phyloP scores from a whole-genome alignment of 1,139 yeast genomes.

The Protomyces gravidus region DNA sequence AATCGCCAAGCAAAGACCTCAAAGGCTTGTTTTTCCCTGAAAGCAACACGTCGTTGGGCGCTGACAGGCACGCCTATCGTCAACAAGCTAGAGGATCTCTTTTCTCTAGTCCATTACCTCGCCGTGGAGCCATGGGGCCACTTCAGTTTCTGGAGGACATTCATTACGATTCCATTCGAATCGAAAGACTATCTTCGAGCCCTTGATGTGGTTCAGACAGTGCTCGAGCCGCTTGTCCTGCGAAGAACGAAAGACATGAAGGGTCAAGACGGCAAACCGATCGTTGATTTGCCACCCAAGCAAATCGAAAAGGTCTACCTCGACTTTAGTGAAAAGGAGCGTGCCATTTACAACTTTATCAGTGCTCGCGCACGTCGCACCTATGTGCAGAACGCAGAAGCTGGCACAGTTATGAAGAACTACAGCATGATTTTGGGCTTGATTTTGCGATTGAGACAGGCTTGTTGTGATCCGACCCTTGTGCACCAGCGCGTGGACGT shows the following conservation, averaged over 20 bases:
- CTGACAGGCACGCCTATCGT: slow-evolving; percentile 94
- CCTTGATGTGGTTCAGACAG: slow-evolving; percentile 74
- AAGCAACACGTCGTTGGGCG: slow-evolving; percentile 71
- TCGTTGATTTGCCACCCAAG: slow-evolving; percentile 75
- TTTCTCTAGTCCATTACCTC: slow-evolving; percentile 68
- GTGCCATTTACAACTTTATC: slow-evolving; percentile 62
- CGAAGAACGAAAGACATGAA: slow-evolving; percentile 86
- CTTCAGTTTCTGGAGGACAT: slow-evolving; percentile 82
- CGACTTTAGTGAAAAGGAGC: slow-evolving; percentile 63
- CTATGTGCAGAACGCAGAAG: slow-evolving; percentile 57
- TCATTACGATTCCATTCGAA: slow-evolving; percentile 80
- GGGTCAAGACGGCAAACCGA: slow-evolving; percentile 63
- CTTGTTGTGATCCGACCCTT: slow-evolving; percentile 70
- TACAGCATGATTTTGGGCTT: slow-evolving; percentile 80
- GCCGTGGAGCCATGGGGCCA: slow-evolving; percentile 85
- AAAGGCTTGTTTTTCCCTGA: slow-evolving; percentile 64
- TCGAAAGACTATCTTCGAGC: slow-evolving; percentile 66
- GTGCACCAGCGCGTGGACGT: slow-evolving; percentile 37
- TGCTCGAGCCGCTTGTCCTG: slow-evolving; percentile 74
- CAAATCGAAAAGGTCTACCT: slow-evolving; percentile 66
- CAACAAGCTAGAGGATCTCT: slow-evolving; percentile 81
- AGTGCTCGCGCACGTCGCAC: slow-evolving; percentile 64
- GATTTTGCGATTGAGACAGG: slow-evolving; percentile 75
- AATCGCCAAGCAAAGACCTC: slow-evolving; percentile 78
- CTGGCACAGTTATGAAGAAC: slow-evolving; percentile 66